phyloP scores from a whole-genome alignment of 148 eudicot genomes.

The Rhododendron kiyosumense region DNA sequence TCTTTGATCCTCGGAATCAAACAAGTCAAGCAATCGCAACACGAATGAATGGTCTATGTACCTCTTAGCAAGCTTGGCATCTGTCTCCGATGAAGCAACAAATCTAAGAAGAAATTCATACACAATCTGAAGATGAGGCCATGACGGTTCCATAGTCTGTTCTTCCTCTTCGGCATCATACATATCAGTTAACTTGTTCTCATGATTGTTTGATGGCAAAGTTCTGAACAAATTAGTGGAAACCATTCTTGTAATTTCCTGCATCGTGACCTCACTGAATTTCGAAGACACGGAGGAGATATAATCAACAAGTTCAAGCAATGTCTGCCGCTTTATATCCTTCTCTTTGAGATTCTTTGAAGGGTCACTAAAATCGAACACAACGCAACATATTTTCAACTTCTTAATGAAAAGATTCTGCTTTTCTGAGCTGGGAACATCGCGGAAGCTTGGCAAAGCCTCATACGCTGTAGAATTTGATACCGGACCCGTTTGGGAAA shows the following conservation, averaged over 20 bases:
- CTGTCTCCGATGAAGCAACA: conserved; percentile 43
- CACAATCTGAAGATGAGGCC: conserved; percentile 53
- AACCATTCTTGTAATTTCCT: conserved; percentile 46
- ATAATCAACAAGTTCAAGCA: conserved; percentile 53
- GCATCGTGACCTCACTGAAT: conserved; percentile 38
- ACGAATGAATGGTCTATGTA: conserved; percentile 47
- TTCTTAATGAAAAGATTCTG: conserved; percentile 36
- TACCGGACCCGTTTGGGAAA: conserved; percentile 1
- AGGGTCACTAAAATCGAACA: conserved; percentile 48
- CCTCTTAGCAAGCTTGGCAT: conserved; percentile 44
- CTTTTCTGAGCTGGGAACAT: conserved; percentile 44
- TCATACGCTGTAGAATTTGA: conserved; percentile 18
- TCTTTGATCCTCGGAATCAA: conserved; percentile 52
- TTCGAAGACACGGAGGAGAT: conserved; percentile 31
- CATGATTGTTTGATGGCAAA: conserved; percentile 33
- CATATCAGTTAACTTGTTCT: conserved; percentile 31
- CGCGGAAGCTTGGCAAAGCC: conserved; percentile 46
- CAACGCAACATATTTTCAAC: conserved; percentile 41
- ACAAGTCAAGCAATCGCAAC: conserved; percentile 41
- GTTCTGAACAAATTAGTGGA: conserved; percentile 41
- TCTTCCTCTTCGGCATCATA: conserved; percentile 52
- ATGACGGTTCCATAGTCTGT: conserved; percentile 44
- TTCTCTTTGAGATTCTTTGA: conserved; percentile 41
- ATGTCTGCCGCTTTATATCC: conserved; percentile 44
- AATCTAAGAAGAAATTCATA: conserved; percentile 49